Conservation (phyloP, 257 asterid species). For the Fraxinus cuspidata region DNA sequence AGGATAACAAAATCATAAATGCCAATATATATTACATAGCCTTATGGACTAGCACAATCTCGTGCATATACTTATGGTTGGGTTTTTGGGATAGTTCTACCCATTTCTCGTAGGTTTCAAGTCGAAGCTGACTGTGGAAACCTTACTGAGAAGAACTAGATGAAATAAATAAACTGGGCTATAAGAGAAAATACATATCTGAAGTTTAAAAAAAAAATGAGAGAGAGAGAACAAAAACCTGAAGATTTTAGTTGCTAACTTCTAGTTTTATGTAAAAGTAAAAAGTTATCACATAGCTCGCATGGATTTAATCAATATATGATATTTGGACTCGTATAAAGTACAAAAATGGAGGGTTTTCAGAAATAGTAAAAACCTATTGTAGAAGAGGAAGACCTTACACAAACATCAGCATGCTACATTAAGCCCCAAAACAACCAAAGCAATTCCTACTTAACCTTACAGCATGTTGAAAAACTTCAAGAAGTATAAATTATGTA, state of each 20-base stretch:
- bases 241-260: background rate
- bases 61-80: background rate
- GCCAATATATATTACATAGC: background rate
- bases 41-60: constrained; percentile 2
- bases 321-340: constrained; percentile 5
- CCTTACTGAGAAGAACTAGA: background rate
- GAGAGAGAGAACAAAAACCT: background rate
- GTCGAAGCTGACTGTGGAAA: background rate
- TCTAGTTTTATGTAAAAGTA: background rate
- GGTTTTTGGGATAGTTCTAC: background rate
- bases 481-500: background rate
- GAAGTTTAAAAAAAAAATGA: too few species aligned
- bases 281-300: background rate
- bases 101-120: background rate
- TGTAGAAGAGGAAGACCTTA: background rate
- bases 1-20: constrained; percentile 7
- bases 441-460: background rate
- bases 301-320: constrained; percentile 6
- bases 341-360: background rate
- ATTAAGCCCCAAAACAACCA: constrained; percentile 4
- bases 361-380: background rate
- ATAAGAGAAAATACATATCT: background rate
- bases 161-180: background rate
- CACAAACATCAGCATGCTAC: background rate
- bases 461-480: background rate